Evolutionary conservation across 1,284 basidiomycete species (phyloP), one percentile per base, ranked within the genome.

Genomic region (Fistulina hepatica): DNA sequence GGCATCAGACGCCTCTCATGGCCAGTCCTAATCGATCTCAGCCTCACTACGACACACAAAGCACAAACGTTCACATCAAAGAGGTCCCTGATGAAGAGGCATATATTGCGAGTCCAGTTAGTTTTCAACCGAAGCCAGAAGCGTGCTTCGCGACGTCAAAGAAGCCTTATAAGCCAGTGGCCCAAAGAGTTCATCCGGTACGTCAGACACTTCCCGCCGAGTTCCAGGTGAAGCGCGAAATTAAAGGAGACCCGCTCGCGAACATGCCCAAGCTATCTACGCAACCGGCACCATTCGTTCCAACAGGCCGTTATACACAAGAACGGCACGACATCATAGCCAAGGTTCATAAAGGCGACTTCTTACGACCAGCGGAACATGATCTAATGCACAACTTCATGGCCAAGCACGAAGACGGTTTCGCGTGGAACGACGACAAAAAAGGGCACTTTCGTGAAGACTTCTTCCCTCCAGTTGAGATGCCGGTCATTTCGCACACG

Each of bases 371-470:
- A 0, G 42, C 50, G 2, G 54, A 63, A 22, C 24, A 38, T 0
- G 39, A 46, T 3, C 48, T 61, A 0, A n/a, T 59, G 3, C 39
- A 52, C 15, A 39, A 54, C 21, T 37, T 62, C 2, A 39, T 58
- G 21, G 27, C 7, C 6, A 16, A 38, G 2, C 45, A 52, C 8
- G 41, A 56, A 8, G 30, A 42, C 3, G 55, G 34, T 0, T 57
- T 61, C 21, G 54, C 60, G 6, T 64, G 55, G 60, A 39, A 51
- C 6, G 55, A 64, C 26, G 21, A 33, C 0, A 55, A 65, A 37
- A 37, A 51, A 16, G 61, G 63, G 0, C 33, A 38, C 0, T 63
- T 65, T 35, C 39, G 44, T 0, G 38, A 49, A 6, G 58, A 63
- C 9, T 63, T 52, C 47, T 63, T 64, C 38, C 47, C 49, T 0